Conservation (phyloP, 1,284 basidiomycete genomes). For the Ceratobasidium sp. region DNA sequence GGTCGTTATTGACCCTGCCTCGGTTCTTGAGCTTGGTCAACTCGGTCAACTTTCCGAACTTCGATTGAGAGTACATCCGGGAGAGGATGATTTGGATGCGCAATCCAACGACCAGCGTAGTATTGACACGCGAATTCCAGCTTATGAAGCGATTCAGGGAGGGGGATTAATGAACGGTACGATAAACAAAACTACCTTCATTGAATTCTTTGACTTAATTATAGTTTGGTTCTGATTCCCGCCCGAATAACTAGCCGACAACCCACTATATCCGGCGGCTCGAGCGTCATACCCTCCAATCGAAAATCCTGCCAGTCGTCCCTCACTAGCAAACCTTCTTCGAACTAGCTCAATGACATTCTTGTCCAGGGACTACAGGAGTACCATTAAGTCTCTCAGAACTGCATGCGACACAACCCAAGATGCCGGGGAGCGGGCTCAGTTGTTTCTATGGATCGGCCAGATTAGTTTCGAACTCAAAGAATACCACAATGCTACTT, state of each 20-base stretch:
- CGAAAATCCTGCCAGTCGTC: background rate
- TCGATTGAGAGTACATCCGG: background rate
- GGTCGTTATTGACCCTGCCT: conserved; percentile 1
- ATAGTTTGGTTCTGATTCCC: background rate
- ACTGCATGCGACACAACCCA: background rate
- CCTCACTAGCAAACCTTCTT: background rate
- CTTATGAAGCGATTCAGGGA: conserved; percentile 2
- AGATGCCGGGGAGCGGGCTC: background rate
- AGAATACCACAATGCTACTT: conserved; percentile 18
- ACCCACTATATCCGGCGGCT: background rate
- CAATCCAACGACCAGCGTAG: conserved; percentile 1
- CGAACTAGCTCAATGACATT: background rate
- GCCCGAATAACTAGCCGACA: background rate
- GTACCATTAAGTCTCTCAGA: background rate
- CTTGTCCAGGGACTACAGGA: background rate
- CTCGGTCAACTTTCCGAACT: conserved; percentile 17
- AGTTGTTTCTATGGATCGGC: conserved; percentile 8
- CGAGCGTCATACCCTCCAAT: background rate
- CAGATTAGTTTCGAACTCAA: conserved; percentile 27
- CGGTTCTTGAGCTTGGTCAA: conserved; percentile 6
- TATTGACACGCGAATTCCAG: conserved; percentile 12
- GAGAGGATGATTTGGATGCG: background rate
- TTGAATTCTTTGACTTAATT: background rate
- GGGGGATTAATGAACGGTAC: background rate
- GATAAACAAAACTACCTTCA: background rate